Conservation (phyloP, 768 basidiomycete genomes). For the Royoungia palumana region DNA sequence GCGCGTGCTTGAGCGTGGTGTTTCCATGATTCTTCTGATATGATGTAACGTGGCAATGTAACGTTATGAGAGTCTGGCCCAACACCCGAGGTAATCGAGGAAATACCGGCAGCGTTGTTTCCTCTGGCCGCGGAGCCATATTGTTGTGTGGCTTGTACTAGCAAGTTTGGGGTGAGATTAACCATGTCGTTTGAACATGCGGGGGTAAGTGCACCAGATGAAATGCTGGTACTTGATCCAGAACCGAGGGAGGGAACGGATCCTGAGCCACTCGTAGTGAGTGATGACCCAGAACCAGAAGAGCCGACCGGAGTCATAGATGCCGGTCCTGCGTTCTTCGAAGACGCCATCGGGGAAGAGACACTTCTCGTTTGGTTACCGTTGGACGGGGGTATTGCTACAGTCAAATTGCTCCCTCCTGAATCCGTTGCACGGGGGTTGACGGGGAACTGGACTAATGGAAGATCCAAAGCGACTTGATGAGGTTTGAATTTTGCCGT, state of each 20-base stretch:
- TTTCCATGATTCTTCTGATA: conserved; percentile 78
- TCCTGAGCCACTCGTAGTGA: conserved; percentile 44
- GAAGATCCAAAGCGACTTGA: conserved; percentile 42
- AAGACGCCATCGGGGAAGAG: conserved; percentile 62
- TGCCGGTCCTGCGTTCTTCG: conserved; percentile 17
- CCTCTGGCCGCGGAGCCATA: conserved; percentile 38
- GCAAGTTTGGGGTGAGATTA: conserved; percentile 42
- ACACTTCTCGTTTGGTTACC: conserved; percentile 57
- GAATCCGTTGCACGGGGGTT: conserved; percentile 26
- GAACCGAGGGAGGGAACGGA: conserved; percentile 54
- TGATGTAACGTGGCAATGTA: conserved; percentile 49
- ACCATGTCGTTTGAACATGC: conserved; percentile 53
- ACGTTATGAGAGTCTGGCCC: conserved; percentile 43
- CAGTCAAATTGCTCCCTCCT: conserved; percentile 40
- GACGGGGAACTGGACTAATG: conserved; percentile 44
- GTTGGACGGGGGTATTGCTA: conserved; percentile 48
- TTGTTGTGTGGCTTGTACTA: conserved; percentile 49
- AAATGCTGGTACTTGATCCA: conserved; percentile 40
- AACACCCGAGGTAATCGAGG: conserved; percentile 33
- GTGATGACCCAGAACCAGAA: conserved; percentile 46
- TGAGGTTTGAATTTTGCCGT: conserved; percentile 82
- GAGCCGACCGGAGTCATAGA: conserved; percentile 34
- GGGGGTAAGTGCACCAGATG: conserved; percentile 50
- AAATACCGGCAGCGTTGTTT: conserved; percentile 23
- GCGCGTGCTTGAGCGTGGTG: conserved; percentile 82